Evolutionary conservation across 371 early-diverging fungal species (phyloP), one percentile per base, ranked within the genome.

Genomic region (Ordospora pajunii): DNA sequence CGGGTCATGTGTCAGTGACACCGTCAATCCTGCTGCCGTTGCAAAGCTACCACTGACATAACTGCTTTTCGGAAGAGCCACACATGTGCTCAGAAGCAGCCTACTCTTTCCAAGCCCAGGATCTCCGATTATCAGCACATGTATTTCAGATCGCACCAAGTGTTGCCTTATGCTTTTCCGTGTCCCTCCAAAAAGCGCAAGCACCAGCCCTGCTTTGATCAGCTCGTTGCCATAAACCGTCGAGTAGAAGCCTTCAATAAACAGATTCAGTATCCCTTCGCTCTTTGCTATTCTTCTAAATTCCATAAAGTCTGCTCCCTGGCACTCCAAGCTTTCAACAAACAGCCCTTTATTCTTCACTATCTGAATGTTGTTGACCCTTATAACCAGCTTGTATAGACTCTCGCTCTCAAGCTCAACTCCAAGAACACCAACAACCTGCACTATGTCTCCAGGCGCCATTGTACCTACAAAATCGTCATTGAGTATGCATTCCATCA

Each of bases 11-110:
- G 86, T 88, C 23, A 91, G 79, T 0, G 90, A 89, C 14, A 91
- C 90, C 0, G 91, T 91, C 63, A 92, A 83, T 6, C 91, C 92
- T 45, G 89, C 88, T 1, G 89, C 86, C 0, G 90, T 90, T 1
- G 89, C 88, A 32, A 88, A 86, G 53, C 84, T 87, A 7, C 88
- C 88, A 48, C 87, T 86, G 9, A 88, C 85, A 78, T 88, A 88
- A 48, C 86, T 87, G 46, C 87, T 87, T 44, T 88, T 84, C 17
- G 89, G 88, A 27, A 88, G 83, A 25, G 88, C 82, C 48, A 78
- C 71, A 19, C 81, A 85, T 10, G 89, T 85, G 3, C 79, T 80
- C 23, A 77, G 62, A 46, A 89, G 79, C 82, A 88, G 78, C 80
- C 87, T 88, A 66, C 87, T 87, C 66, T 89, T 89, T 17, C 89